These are phyloP conservation scores for Acanthamoeba lenticulata DNA, from an alignment of 208 protist genomes.

Conservation along the genomic window DNA sequence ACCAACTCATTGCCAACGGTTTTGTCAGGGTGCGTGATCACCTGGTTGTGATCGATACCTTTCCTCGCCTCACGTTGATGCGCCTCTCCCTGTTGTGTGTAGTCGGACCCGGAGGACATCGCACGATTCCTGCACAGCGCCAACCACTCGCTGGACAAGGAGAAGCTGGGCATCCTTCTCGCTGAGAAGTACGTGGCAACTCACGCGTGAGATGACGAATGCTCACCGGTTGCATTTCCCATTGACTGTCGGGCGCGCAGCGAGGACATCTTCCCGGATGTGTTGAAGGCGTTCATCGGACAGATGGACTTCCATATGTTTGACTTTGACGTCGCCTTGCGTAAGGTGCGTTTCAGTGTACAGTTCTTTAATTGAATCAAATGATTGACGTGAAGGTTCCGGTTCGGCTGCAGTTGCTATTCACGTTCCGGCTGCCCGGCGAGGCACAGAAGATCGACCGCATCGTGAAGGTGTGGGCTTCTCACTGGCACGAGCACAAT, in stretches of 20 bases:
- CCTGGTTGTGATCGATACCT: too few relatives aligned
- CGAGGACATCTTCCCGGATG: neutral
- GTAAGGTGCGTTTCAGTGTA: slow-evolving; percentile 5
- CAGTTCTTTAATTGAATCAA: too few relatives aligned
- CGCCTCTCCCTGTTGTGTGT: too few relatives aligned
- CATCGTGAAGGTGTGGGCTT: slow-evolving; percentile 95
- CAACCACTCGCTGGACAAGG: slow-evolving; percentile 35
- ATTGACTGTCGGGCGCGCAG: neutral
- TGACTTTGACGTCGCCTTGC: slow-evolving; percentile 48
- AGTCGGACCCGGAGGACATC: neutral
- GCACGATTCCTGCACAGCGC: slow-evolving; percentile 39
- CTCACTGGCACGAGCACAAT: slow-evolving; percentile 87
- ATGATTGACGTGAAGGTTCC: too few relatives aligned
- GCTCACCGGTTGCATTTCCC: neutral
- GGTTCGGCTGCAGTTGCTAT: too few relatives aligned
- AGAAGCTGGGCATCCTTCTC: slow-evolving; percentile 18
- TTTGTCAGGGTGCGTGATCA: too few relatives aligned
- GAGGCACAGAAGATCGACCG: slow-evolving; percentile 95
- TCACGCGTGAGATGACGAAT: neutral
- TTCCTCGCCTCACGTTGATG: too few relatives aligned
- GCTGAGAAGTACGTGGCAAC: neutral
- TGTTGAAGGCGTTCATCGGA: neutral
- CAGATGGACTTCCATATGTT: slow-evolving; percentile 52
- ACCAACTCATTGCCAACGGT: neutral
- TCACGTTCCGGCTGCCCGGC: slow-evolving; percentile 90